Evolutionary conservation across 257 asterid genomes (phyloP).

Genomic region (Rauvolfia tetraphylla): DNA sequence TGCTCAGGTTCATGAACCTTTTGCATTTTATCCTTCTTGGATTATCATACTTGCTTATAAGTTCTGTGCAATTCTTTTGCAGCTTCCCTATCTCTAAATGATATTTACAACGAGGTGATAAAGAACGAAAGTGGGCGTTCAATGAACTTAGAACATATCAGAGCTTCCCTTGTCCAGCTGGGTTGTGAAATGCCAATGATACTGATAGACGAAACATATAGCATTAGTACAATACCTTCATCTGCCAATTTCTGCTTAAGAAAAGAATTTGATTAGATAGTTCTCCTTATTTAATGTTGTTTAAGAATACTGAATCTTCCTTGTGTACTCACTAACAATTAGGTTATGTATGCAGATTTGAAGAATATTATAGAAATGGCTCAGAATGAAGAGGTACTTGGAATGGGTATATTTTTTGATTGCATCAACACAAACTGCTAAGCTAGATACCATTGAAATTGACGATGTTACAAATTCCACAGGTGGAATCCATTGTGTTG

Average conservation of each 20-base stretch:
- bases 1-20: background rate
- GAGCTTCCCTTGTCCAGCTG: slow-evolving; percentile 60
- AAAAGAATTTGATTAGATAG: background rate
- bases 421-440: background rate
- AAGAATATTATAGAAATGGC: slow-evolving; percentile 64
- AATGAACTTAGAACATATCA: slow-evolving; percentile 58
- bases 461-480: slow-evolving; percentile 21
- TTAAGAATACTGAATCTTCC: background rate
- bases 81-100: slow-evolving; percentile 59
- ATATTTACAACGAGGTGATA: slow-evolving; percentile 69
- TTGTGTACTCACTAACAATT: background rate
- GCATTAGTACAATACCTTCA: slow-evolving; percentile 48
- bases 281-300: background rate
- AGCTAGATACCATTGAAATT: slow-evolving; percentile 13
- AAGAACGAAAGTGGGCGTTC: slow-evolving; percentile 64
- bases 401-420: slow-evolving; percentile 6
- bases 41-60: slow-evolving; percentile 7
- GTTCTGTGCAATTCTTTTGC: slow-evolving; percentile 29
- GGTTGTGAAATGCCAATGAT: slow-evolving; percentile 49
- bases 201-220: slow-evolving; percentile 50
- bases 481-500: slow-evolving; percentile 83
- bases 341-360: slow-evolving; percentile 49
- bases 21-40: background rate
- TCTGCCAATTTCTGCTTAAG: slow-evolving; percentile 5
- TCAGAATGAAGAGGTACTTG: slow-evolving; percentile 74